phyloP scores from a whole-genome alignment of 1,284 basidiomycete genomes.

The Ceratobasidium sp. region DNA sequence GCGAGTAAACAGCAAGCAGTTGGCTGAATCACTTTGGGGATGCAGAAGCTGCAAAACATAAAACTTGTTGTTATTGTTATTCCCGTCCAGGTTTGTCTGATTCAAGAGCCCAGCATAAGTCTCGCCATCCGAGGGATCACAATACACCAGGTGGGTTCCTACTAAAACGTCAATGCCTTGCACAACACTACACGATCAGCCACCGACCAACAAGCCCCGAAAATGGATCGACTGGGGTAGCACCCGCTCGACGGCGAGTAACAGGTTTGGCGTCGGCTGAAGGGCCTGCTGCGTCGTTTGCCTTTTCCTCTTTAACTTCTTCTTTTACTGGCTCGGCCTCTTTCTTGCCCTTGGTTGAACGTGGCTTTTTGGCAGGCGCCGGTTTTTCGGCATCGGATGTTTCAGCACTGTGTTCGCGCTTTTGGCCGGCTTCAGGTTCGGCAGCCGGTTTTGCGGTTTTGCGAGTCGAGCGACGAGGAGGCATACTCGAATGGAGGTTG shows the following conservation, averaged over 20 bases:
- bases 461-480: constrained; percentile 34
- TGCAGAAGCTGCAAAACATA: constrained; percentile 70
- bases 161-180: constrained; percentile 14
- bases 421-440: not conserved
- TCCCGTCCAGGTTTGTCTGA: constrained; percentile 62
- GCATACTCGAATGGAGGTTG: constrained; percentile 15
- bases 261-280: constrained; percentile 49
- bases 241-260: constrained; percentile 64
- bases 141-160: constrained; percentile 66
- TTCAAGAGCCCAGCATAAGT: constrained; percentile 75
- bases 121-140: constrained; percentile 52
- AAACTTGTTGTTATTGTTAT: constrained; percentile 50
- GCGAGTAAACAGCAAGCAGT: constrained; percentile 59
- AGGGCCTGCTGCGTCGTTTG: constrained; percentile 42
- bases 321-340: constrained; percentile 18
- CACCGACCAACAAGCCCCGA: constrained; percentile 60
- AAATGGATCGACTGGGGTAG: constrained; percentile 63
- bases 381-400: constrained; percentile 6
- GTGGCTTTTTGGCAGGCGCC: constrained; percentile 26
- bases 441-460: constrained; percentile 1
- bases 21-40: constrained; percentile 54
- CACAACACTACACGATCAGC: not conserved
- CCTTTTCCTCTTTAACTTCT: constrained; percentile 43
- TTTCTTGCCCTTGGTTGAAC: constrained; percentile 44
- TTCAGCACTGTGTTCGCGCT: constrained; percentile 21